Percentiles rank a stretch among this genome's conserved stretches.
phyloP scores from a whole-genome alignment of 1,284 basidiomycete species.

The Austroboletus niveus region DNA sequence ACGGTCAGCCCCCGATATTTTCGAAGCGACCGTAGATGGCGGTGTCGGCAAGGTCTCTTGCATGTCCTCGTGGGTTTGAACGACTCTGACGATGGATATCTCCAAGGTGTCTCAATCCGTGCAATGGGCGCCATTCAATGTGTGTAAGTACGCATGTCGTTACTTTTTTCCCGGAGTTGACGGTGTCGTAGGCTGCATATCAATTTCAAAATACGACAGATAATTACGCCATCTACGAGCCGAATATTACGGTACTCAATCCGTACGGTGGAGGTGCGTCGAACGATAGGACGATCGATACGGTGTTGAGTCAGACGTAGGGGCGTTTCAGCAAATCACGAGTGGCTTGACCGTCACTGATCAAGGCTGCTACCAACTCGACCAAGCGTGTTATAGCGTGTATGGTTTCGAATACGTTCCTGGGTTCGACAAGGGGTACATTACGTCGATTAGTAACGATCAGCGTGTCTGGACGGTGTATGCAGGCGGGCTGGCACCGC shows the following conservation, averaged over 20 bases:
- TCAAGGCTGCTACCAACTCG: constrained; percentile 33
- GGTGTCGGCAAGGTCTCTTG: constrained; percentile 29
- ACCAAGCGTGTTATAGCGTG: constrained; percentile 29
- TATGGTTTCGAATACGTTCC: constrained; percentile 36
- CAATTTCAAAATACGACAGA: constrained; percentile 26
- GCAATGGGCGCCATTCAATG: constrained; percentile 37
- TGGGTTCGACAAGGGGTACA: constrained; percentile 42
- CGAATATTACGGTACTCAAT: constrained; percentile 26
- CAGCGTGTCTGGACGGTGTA: constrained; percentile 46
- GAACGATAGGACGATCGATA: background rate
- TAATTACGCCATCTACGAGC: constrained; percentile 29
- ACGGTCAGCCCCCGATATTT: constrained; percentile 63
- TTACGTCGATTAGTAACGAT: constrained; percentile 48
- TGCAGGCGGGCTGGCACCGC: constrained; percentile 38
- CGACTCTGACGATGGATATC: constrained; percentile 7
- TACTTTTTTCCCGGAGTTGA: constrained; percentile 7
- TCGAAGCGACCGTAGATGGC: constrained; percentile 31
- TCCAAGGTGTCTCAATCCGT: constrained; percentile 34
- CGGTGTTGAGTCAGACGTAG: constrained; percentile 13
- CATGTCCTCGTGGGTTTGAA: background rate
- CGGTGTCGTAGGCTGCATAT: constrained; percentile 28
- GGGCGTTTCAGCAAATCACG: constrained; percentile 35
- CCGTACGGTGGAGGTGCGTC: constrained; percentile 31
- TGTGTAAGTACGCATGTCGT: constrained; percentile 7
- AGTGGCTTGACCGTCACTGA: constrained; percentile 31